Evolutionary conservation across 805 yeast genomes (phyloP).

Genomic region (Wickerhamomyces kurtzmanii): DNA sequence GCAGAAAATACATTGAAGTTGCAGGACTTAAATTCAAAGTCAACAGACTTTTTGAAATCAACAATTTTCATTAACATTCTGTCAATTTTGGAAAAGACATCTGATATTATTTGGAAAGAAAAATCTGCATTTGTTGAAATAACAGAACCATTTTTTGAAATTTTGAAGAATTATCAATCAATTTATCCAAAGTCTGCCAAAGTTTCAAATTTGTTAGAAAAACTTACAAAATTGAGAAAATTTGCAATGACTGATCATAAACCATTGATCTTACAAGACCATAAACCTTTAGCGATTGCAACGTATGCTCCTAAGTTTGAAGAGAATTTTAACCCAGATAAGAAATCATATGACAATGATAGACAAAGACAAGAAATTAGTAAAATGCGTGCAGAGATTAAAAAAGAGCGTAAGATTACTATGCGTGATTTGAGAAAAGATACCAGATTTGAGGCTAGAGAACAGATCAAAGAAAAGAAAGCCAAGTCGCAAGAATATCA

Average conservation of each 20-base stretch:
- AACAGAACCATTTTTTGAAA: constrained; percentile 30
- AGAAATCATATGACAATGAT: constrained; percentile 82
- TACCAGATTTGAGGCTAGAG: constrained; percentile 77
- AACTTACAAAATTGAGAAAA: constrained; percentile 38
- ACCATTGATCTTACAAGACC: constrained; percentile 77
- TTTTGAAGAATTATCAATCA: constrained; percentile 31
- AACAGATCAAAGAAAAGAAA: constrained; percentile 73
- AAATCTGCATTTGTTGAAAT: constrained; percentile 54
- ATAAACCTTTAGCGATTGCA: constrained; percentile 76
- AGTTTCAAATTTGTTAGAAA: constrained; percentile 26
- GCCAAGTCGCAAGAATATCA: constrained; percentile 72
- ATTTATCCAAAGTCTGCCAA: constrained; percentile 22
- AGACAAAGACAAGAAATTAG: constrained; percentile 71
- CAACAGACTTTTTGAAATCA: constrained; percentile 16
- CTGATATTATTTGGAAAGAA: constrained; percentile 47
- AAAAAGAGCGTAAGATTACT: constrained; percentile 84
- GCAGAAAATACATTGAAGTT: constrained; percentile 8
- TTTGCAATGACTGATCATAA: constrained; percentile 39
- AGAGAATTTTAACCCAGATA: constrained; percentile 93
- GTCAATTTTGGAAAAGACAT: constrained; percentile 18
- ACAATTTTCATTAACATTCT: constrained; percentile 19
- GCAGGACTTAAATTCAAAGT: constrained; percentile 15
- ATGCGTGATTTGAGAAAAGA: constrained; percentile 89
- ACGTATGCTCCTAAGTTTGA: constrained; percentile 87
- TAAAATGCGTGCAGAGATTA: constrained; percentile 76